These are phyloP conservation scores for Pharus latifolius DNA, from an alignment of 176 grass and related monocot species.

Conservation along the genomic window DNA sequence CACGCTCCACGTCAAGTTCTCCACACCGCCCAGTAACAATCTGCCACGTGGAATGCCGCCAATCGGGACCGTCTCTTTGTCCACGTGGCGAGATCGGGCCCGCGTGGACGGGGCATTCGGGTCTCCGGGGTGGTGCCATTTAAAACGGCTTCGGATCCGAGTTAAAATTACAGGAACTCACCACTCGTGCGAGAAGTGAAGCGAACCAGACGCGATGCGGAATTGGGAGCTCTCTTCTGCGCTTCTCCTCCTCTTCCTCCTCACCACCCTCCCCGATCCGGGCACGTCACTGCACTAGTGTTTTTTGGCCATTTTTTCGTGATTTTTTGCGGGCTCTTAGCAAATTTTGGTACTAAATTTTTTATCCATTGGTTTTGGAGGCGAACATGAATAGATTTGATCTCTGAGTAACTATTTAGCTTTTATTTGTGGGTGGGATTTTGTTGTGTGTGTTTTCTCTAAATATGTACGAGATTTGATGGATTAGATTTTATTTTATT, in stretches of 20 bases:
- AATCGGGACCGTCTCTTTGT: constrained; percentile 21
- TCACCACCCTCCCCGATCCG: constrained; percentile 67
- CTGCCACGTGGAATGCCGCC: constrained; percentile 8
- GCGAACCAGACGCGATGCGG: constrained; percentile 43
- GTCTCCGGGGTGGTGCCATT: not conserved
- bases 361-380: not conserved
- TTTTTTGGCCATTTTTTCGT: not conserved
- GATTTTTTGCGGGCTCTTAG: not conserved
- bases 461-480: not conserved
- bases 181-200: constrained; percentile 5
- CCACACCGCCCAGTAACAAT: not conserved
- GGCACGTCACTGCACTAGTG: constrained; percentile 11
- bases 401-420: too few species aligned
- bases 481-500: not conserved
- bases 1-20: constrained; percentile 40
- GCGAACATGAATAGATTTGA: not conserved
- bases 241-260: constrained; percentile 77
- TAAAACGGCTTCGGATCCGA: too few species aligned
- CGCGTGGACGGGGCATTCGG: constrained; percentile 7
- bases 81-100: constrained; percentile 40
- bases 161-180: too few species aligned
- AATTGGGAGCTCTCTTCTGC: constrained; percentile 69
- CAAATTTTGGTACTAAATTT: not conserved
- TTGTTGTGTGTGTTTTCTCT: not conserved
- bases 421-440: not conserved